Evolutionary conservation across 1,139 yeast genomes (phyloP).

Genomic region (Candida tropicalis): DNA sequence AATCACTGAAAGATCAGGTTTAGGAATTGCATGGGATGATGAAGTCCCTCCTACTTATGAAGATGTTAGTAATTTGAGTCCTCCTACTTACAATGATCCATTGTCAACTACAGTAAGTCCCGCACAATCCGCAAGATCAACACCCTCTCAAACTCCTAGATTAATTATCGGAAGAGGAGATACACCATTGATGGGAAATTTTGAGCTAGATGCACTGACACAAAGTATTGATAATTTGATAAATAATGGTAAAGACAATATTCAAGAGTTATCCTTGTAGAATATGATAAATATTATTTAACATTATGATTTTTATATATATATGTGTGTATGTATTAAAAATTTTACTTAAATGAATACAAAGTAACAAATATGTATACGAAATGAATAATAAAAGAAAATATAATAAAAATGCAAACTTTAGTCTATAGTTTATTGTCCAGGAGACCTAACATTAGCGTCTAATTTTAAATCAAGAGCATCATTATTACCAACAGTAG

Average conservation of each 20-base stretch:
- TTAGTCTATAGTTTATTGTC: background rate
- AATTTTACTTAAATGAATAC: too few species aligned
- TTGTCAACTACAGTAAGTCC: conserved; percentile 21
- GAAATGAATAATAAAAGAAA: background rate
- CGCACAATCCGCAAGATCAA: conserved; percentile 17
- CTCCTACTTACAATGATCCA: conserved; percentile 69
- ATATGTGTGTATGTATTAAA: background rate
- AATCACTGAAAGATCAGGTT: conserved; percentile 87
- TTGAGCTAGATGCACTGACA: conserved; percentile 21
- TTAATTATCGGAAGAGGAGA: conserved; percentile 49
- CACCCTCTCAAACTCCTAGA: conserved; percentile 30
- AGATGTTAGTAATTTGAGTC: conserved; percentile 78
- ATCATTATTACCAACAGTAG: background rate
- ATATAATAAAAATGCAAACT: conserved; percentile 1
- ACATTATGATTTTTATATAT: background rate
- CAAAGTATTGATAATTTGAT: conserved; percentile 31
- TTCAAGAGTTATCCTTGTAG: conserved; percentile 31
- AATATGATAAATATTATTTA: background rate
- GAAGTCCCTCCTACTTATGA: conserved; percentile 97
- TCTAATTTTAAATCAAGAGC: background rate
- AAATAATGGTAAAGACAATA: conserved; percentile 33
- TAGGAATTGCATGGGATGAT: conserved; percentile 98
- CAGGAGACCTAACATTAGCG: background rate
- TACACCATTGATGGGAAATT: conserved; percentile 34
- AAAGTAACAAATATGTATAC: background rate